phyloP scores from a whole-genome alignment of 208 protist species.

The Trypanosomatidae sp. region DNA sequence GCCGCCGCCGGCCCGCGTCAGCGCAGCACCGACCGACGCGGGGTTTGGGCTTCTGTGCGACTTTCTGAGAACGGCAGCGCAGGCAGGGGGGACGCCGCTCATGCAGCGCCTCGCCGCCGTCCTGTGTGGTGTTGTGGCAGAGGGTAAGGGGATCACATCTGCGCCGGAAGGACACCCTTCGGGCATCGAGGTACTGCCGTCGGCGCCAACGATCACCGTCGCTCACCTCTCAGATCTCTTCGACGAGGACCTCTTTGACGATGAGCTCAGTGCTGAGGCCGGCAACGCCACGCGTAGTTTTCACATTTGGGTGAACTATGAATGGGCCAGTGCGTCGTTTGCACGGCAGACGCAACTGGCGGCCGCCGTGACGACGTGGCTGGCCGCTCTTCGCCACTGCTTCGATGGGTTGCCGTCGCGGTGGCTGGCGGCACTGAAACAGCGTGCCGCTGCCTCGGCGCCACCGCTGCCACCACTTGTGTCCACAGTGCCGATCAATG shows the following conservation, averaged over 20 bases:
- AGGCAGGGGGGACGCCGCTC: slow-evolving; percentile 4
- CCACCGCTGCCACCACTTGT: not conserved
- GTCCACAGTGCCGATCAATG: slow-evolving; percentile 10
- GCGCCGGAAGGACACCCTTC: not conserved
- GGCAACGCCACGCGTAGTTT: slow-evolving; percentile 69
- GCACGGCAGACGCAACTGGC: slow-evolving; percentile 48
- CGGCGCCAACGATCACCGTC: not conserved
- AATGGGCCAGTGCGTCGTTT: slow-evolving; percentile 71
- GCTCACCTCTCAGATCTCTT: slow-evolving; percentile 24
- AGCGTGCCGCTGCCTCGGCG: not conserved
- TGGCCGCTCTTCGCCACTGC: slow-evolving; percentile 9
- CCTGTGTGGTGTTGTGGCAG: slow-evolving; percentile 4
- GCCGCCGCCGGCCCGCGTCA: no score
- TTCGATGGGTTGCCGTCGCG: not conserved
- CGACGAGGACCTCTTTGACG: slow-evolving; percentile 21
- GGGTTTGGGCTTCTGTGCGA: slow-evolving; percentile 18
- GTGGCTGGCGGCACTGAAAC: not conserved
- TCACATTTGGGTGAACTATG: slow-evolving; percentile 54
- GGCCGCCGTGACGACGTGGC: slow-evolving; percentile 21
- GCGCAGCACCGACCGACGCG: slow-evolving; percentile 7
- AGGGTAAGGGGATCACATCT: not conserved
- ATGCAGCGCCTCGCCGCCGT: slow-evolving; percentile 8
- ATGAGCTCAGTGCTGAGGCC: slow-evolving; percentile 26
- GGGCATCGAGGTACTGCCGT: not conserved
- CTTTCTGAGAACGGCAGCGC: slow-evolving; percentile 5